phyloP scores from a whole-genome alignment of 352 stramenopile species.

The Phytophthora constricta region DNA sequence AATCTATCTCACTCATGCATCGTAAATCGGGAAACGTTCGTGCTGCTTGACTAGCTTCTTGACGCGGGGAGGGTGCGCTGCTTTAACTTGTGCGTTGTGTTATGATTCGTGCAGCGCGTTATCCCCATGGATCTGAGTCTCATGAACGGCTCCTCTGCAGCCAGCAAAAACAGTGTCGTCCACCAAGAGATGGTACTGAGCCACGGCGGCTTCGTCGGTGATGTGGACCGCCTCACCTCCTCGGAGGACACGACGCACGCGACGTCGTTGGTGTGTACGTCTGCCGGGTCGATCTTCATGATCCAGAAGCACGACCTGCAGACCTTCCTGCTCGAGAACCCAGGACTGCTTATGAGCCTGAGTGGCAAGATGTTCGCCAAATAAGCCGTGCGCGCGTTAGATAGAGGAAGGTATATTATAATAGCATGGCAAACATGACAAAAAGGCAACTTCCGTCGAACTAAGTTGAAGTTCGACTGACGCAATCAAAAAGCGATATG shows the following conservation, averaged over 20 bases:
- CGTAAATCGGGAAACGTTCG: constrained; percentile 62
- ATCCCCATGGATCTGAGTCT: constrained; percentile 66
- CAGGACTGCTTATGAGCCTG: constrained; percentile 76
- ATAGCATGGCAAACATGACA: too few relatives aligned
- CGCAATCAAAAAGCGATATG: too few relatives aligned
- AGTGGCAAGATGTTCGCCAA: constrained; percentile 62
- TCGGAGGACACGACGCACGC: constrained; percentile 58
- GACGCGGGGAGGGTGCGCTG: not conserved
- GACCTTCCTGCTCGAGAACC: constrained; percentile 76
- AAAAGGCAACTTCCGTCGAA: too few relatives aligned
- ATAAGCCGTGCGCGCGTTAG: too few relatives aligned
- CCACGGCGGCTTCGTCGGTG: constrained; percentile 68
- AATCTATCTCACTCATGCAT: constrained; percentile 29
- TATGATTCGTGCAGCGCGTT: constrained; percentile 44
- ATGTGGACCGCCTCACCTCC: constrained; percentile 73
- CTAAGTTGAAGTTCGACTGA: too few relatives aligned
- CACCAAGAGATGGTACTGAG: constrained; percentile 50
- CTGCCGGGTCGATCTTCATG: constrained; percentile 59
- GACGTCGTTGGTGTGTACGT: constrained; percentile 67
- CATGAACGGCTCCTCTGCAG: constrained; percentile 17
- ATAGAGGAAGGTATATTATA: too few relatives aligned
- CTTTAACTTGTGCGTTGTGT: constrained; percentile 6
- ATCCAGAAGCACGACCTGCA: constrained; percentile 76
- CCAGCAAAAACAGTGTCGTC: constrained; percentile 34
- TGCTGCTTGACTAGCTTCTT: constrained; percentile 17